These are phyloP conservation scores for Nakaseomyces glabratus DNA, from an alignment of 1,139 yeast species.

Conservation along the genomic window DNA sequence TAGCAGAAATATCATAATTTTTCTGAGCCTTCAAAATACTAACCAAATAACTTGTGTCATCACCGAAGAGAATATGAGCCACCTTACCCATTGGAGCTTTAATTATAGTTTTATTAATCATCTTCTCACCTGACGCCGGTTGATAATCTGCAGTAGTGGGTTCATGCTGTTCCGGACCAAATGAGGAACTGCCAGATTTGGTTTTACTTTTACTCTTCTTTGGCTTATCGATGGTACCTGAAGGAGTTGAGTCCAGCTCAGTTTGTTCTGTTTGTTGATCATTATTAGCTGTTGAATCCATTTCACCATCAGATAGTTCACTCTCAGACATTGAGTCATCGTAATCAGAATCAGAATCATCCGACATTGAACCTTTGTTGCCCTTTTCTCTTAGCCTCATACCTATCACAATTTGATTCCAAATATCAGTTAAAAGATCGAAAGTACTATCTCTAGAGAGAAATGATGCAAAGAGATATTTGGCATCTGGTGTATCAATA, in stretches of 20 bases:
- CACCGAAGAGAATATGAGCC: conserved; percentile 61
- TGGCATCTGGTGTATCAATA: conserved; percentile 60
- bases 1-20: conserved; percentile 56
- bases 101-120: conserved; percentile 52
- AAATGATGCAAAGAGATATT: conserved; percentile 64
- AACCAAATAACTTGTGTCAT: conserved; percentile 48
- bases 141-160: conserved; percentile 46
- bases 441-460: conserved; percentile 59
- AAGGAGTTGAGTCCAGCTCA: conserved; percentile 23
- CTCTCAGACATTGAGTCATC: conserved; percentile 9
- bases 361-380: conserved; percentile 9
- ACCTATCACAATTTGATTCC: conserved; percentile 39
- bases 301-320: conserved; percentile 1
- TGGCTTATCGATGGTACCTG: conserved; percentile 4
- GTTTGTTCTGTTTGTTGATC: conserved; percentile 11
- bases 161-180: conserved; percentile 40
- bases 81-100: conserved; percentile 77
- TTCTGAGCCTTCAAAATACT: conserved; percentile 53
- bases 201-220: conserved; percentile 10
- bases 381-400: conserved; percentile 13
- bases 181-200: conserved; percentile 9
- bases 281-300: conserved; percentile 1
- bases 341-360: conserved; percentile 9
- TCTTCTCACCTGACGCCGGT: conserved; percentile 50
- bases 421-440: conserved; percentile 50